Percentiles rank a stretch among this genome's conserved stretches.
Conservation (phyloP, 257 asterid genomes). For the Jacaranda copaia region DNA sequence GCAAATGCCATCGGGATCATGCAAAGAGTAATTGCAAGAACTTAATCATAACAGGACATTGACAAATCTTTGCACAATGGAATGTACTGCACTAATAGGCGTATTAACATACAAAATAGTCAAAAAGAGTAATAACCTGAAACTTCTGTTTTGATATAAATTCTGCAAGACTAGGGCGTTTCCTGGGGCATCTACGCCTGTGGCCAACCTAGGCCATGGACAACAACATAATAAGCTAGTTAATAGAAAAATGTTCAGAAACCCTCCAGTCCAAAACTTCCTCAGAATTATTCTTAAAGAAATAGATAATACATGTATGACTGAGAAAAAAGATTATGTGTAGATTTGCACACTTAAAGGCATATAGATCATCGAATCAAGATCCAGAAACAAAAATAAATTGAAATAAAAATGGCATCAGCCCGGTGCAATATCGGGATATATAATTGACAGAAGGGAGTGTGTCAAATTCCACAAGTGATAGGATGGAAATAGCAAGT, state of each 20-base stretch:
- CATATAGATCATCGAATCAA: no score
- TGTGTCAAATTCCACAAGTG: conserved; percentile 22
- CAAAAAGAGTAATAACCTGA: conserved; percentile 51
- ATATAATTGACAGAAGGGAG: not conserved
- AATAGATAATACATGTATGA: not conserved
- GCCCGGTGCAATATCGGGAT: not conserved
- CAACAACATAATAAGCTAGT: conserved; percentile 21
- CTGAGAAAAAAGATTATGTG: conserved; percentile 13
- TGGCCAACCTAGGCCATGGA: conserved; percentile 45
- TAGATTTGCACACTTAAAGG: not conserved
- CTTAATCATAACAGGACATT: conserved; percentile 7
- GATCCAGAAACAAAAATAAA: not conserved
- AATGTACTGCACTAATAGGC: not conserved
- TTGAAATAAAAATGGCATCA: conserved; percentile 1
- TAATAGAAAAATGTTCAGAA: conserved; percentile 12
- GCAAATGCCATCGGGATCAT: not conserved
- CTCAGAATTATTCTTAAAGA: not conserved
- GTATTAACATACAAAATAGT: conserved; percentile 1
- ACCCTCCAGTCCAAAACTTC: conserved; percentile 25
- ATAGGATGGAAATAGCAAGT: not conserved
- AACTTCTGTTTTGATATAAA: conserved; percentile 51
- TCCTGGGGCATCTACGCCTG: not conserved
- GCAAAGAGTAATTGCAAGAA: not conserved
- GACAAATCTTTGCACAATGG: conserved; percentile 14
- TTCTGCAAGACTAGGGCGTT: conserved; percentile 32